Evolutionary conservation across 2,329 filamentous ascomycete species (phyloP), one percentile per base, ranked within the genome.

Genomic region (Pseudocercospora pini-densiflorae): DNA sequence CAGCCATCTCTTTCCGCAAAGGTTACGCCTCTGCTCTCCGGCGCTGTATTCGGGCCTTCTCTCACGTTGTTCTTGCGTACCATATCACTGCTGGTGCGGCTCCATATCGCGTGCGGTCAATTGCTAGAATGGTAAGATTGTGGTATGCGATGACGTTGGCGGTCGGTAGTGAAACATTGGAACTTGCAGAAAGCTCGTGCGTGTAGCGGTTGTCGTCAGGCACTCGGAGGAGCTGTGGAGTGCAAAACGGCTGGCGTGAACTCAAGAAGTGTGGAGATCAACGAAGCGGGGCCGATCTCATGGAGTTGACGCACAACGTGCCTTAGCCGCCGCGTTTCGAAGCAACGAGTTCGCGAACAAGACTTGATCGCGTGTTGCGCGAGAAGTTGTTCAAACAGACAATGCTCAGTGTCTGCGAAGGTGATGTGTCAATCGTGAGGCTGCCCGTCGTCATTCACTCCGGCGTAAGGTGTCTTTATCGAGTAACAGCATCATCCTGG

Each of bases 1-100:
- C 63, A 14, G 67, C 70, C 72, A 73, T 74, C 55, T 69, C 59
- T 64, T 68, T 59, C 58, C 33, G 55, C 53, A 36, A 55, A 16
- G 45, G 43, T 62, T 45, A 58, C 63, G 55, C 61, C 33, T 62
- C 49, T 31, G 58, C 65, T 66, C 63, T 43, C 24, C 21, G 49
- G 21, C 61, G 62, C 53, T 60, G 61, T 68, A 67, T 63, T 63
- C 59, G 59, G 63, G 47, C 67, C 65, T 67, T 54, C 66, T 67
- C 63, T 62, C 29, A 47, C 31, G 59, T 51, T 40, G 60, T 65
- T 64, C 59, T 63, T 61, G 24, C 51, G 54, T 45, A 57, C 31
- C 59, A 62, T 57, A n/a, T 63, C 54, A 43, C 29, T 62, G 59
- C 27, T 23, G 27, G n/a, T 16, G 54, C 54, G 8, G 40, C 40